A percentile compares a stretch with the other conserved stretches of the same genome.
Conservation (phyloP, 1,139 yeast species). For the Hanseniaspora uvarum region DNA sequence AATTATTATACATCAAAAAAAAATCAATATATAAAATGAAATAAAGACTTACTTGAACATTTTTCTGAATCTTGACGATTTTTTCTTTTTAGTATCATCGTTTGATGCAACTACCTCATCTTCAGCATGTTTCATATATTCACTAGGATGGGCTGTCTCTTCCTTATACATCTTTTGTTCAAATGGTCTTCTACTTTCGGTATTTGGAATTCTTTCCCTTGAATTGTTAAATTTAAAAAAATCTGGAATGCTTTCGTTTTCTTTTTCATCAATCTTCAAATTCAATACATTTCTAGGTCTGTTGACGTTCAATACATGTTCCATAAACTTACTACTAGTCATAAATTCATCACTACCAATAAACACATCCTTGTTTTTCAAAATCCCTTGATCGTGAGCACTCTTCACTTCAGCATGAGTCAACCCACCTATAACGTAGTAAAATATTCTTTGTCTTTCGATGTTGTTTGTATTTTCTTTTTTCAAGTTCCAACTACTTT, state of each 20-base stretch:
- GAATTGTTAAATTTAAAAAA: conserved; percentile 25
- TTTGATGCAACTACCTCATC: neutral
- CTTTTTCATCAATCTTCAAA: conserved; percentile 28
- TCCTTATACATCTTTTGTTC: conserved; percentile 3
- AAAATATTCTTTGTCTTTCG: conserved; percentile 60
- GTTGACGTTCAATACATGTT: conserved; percentile 34
- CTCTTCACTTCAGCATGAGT: conserved; percentile 75
- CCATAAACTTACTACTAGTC: conserved; percentile 49
- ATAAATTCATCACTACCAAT: conserved; percentile 75
- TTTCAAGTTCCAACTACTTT: conserved; percentile 67
- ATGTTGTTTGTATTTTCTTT: conserved; percentile 34
- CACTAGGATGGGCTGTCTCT: conserved; percentile 18
- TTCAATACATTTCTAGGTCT: conserved; percentile 29
- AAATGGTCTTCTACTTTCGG: conserved; percentile 21
- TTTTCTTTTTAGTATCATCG: neutral
- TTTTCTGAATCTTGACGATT: conserved; percentile 1
- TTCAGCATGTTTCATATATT: conserved; percentile 16
- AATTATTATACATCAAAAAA: conserved; percentile 23
- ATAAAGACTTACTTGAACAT: neutral
- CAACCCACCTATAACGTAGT: conserved; percentile 82
- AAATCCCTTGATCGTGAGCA: conserved; percentile 57
- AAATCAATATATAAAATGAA: neutral
- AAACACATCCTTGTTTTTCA: conserved; percentile 60
- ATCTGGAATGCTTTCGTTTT: conserved; percentile 29
- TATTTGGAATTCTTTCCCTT: conserved; percentile 15